A percentile compares a stretch with the other conserved stretches of the same genome.
Conservation (phyloP, 2,329 filamentous ascomycete genomes). For the Colletotrichum simmondsii region DNA sequence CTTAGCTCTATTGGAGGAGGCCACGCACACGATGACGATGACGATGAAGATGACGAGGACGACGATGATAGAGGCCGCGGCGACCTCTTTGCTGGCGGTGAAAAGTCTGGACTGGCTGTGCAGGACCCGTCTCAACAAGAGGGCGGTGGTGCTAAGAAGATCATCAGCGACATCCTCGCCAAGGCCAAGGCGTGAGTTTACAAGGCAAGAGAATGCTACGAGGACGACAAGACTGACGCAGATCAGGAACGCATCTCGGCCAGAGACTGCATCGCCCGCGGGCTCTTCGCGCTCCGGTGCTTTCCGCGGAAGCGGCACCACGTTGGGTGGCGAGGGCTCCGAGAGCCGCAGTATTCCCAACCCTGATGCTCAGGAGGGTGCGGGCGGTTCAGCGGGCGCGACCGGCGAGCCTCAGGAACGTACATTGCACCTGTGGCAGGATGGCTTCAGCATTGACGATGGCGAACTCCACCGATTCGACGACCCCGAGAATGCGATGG, state of each 20-base stretch:
- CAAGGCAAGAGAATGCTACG: background rate
- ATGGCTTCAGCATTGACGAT: slow-evolving; percentile 88
- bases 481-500: slow-evolving; percentile 78
- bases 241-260: slow-evolving; percentile 68
- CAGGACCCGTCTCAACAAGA: slow-evolving; percentile 66
- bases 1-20: slow-evolving; percentile 64
- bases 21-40: slow-evolving; percentile 69
- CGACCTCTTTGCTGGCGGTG: slow-evolving; percentile 85
- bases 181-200: slow-evolving; percentile 69
- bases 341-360: slow-evolving; percentile 77
- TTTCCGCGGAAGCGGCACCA: slow-evolving; percentile 79
- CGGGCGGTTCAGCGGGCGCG: slow-evolving; percentile 44
- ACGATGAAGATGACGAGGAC: slow-evolving; percentile 64
- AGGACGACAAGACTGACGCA: background rate
- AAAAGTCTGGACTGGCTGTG: slow-evolving; percentile 81
- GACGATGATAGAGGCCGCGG: slow-evolving; percentile 69
- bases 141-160: slow-evolving; percentile 59
- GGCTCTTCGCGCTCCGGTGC: slow-evolving; percentile 60
- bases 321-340: slow-evolving; percentile 80
- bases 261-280: slow-evolving; percentile 61
- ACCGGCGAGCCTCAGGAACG: slow-evolving; percentile 68
- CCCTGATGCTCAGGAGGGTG: slow-evolving; percentile 52
- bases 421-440: slow-evolving; percentile 81
- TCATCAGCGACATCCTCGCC: slow-evolving; percentile 72
- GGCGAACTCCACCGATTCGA: slow-evolving; percentile 82